A percentile compares a stretch with the other conserved stretches of the same genome.
Evolutionary conservation across 129 eudicot species (phyloP).

Genomic region (Centrapalus pauciflorus): DNA sequence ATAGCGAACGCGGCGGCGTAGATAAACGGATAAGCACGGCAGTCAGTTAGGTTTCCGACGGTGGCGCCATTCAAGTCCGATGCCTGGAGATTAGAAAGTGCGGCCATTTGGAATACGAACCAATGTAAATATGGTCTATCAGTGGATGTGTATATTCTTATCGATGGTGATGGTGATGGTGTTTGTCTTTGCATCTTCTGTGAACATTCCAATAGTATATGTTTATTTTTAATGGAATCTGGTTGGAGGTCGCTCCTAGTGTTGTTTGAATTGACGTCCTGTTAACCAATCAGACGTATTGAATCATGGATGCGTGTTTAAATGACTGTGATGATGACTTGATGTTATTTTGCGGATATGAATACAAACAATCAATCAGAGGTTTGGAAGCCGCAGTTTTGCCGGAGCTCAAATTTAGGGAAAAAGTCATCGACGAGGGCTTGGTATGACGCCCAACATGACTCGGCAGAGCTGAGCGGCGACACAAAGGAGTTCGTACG

Average conservation of each 20-base stretch:
- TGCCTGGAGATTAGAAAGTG: slow-evolving; percentile 49
- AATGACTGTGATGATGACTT: too few species aligned
- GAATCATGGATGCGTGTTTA: too few species aligned
- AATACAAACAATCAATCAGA: too few species aligned
- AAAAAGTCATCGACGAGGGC: slow-evolving; percentile 28
- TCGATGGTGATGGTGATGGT: slow-evolving; percentile 62
- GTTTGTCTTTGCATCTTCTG: background rate
- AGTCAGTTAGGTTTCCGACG: slow-evolving; percentile 61
- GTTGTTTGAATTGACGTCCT: background rate
- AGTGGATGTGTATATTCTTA: slow-evolving; percentile 47
- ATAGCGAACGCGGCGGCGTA: slow-evolving; percentile 71
- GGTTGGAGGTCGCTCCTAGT: background rate
- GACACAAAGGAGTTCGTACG: slow-evolving; percentile 55
- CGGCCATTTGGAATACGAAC: slow-evolving; percentile 23
- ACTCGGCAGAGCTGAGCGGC: slow-evolving; percentile 51
- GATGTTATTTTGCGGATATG: too few species aligned
- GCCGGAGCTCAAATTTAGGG: slow-evolving; percentile 52
- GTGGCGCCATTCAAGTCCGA: slow-evolving; percentile 35
- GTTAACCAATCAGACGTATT: too few species aligned
- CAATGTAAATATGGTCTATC: slow-evolving; percentile 44
- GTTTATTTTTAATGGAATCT: background rate
- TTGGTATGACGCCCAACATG: slow-evolving; percentile 74
- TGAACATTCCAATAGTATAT: background rate
- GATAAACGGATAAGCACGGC: slow-evolving; percentile 57
- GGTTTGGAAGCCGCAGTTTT: slow-evolving; percentile 64